phyloP scores from a whole-genome alignment of 2,329 filamentous ascomycete species.

The Penicillium sp. region DNA sequence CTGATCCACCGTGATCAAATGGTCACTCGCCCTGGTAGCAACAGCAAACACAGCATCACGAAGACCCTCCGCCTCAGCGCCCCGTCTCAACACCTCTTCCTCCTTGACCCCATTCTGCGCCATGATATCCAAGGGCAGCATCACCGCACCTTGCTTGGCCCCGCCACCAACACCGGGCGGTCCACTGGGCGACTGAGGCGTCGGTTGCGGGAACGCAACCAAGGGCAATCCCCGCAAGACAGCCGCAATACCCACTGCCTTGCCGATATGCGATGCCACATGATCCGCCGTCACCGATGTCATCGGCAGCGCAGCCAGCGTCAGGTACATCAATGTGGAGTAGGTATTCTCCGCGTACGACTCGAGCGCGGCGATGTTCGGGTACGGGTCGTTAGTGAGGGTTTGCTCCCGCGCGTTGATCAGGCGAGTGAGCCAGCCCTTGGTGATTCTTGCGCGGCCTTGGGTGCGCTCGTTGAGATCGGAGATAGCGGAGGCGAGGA shows the following conservation, averaged over 20 bases:
- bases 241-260: slow-evolving; percentile 84
- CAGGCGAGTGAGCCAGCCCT: slow-evolving; percentile 74
- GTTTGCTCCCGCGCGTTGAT: slow-evolving; percentile 80
- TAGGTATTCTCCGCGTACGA: slow-evolving; percentile 94
- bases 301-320: slow-evolving; percentile 75
- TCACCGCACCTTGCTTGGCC: slow-evolving; percentile 63
- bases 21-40: slow-evolving; percentile 91
- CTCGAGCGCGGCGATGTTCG: slow-evolving; percentile 72
- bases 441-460: slow-evolving; percentile 56
- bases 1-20: slow-evolving; percentile 88
- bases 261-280: slow-evolving; percentile 91
- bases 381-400: slow-evolving; percentile 80
- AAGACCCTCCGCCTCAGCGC: slow-evolving; percentile 75
- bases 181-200: slow-evolving; percentile 58
- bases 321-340: slow-evolving; percentile 87
- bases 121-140: slow-evolving; percentile 89
- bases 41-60: slow-evolving; percentile 90
- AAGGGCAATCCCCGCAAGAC: slow-evolving; percentile 85
- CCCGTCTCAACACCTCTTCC: slow-evolving; percentile 83
- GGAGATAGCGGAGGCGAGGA: slow-evolving; percentile 72
- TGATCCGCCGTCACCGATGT: slow-evolving; percentile 86
- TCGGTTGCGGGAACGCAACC: slow-evolving; percentile 73
- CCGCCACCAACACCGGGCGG: slow-evolving; percentile 40
- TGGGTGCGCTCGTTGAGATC: slow-evolving; percentile 53
- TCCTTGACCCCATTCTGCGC: slow-evolving; percentile 77